Conservation (phyloP, 805 yeast genomes). For the Metschnikowia orientalis region DNA sequence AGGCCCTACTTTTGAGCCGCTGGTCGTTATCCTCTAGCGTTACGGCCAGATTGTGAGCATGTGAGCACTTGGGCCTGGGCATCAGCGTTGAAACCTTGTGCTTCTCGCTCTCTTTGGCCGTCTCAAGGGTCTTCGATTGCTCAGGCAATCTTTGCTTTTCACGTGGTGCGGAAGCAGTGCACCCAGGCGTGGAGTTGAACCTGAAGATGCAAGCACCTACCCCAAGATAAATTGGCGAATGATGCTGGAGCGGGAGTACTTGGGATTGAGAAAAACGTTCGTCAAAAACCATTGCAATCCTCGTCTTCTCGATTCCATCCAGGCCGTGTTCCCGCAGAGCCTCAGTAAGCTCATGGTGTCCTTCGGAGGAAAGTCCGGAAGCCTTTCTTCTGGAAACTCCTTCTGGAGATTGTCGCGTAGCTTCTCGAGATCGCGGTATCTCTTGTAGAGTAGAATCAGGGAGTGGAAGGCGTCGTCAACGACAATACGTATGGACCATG, state of each 20-base stretch:
- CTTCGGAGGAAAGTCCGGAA: slow-evolving; percentile 53
- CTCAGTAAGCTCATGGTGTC: slow-evolving; percentile 38
- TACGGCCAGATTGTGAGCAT: no score
- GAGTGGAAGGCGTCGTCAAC: slow-evolving; percentile 36
- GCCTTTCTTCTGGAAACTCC: slow-evolving; percentile 35
- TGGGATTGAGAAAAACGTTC: slow-evolving; percentile 49
- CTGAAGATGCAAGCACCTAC: slow-evolving; percentile 1
- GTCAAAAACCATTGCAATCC: slow-evolving; percentile 60
- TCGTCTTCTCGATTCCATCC: slow-evolving; percentile 52
- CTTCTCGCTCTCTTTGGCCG: no score
- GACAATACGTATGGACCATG: slow-evolving; percentile 37
- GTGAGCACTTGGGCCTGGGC: no score
- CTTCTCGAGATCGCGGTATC: slow-evolving; percentile 61
- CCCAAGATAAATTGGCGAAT: slow-evolving; percentile 38
- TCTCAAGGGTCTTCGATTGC: no score
- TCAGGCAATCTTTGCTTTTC: no score
- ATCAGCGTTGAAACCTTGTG: no score
- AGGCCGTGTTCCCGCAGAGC: slow-evolving; percentile 35
- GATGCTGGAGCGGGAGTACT: slow-evolving; percentile 32
- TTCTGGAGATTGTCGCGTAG: slow-evolving; percentile 39
- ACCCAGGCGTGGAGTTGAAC: no score
- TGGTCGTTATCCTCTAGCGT: no score
- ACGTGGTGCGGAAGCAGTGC: no score
- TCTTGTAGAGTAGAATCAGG: slow-evolving; percentile 45
- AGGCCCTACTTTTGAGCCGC: no score